A percentile compares a stretch with the other conserved stretches of the same genome.
Evolutionary conservation across 129 eudicot genomes (phyloP).

Genomic region (Lactuca saligna): DNA sequence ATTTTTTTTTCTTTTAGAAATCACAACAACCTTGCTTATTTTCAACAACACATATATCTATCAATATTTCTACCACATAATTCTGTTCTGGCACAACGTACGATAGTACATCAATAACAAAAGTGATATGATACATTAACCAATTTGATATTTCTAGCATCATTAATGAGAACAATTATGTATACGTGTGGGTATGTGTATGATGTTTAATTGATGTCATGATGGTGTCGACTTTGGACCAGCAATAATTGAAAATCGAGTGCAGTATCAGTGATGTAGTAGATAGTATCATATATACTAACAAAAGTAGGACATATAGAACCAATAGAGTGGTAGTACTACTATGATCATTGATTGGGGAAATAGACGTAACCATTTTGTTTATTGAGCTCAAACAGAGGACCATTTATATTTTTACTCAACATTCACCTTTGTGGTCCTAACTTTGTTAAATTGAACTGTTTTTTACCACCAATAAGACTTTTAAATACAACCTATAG

Average conservation of each 20-base stretch:
- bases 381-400: slow-evolving; percentile 26
- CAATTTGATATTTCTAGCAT: background rate
- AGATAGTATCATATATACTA: slow-evolving; percentile 9
- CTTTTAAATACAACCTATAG: too few relatives aligned
- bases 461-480: background rate
- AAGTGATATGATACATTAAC: background rate
- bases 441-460: background rate
- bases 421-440: slow-evolving; percentile 21
- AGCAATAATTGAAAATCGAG: slow-evolving; percentile 34
- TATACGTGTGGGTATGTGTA: slow-evolving; percentile 1
- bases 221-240: slow-evolving; percentile 18
- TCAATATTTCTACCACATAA: too few relatives aligned
- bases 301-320: slow-evolving; percentile 30
- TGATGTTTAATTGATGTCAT: background rate
- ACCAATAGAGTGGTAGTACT: slow-evolving; percentile 33
- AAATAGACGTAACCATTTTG: slow-evolving; percentile 29
- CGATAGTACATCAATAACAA: too few relatives aligned
- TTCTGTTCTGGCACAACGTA: too few relatives aligned
- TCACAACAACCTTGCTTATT: too few relatives aligned
- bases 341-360: slow-evolving; percentile 27
- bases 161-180: background rate
- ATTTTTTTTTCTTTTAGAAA: too few relatives aligned
- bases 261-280: background rate
- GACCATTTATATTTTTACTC: slow-evolving; percentile 20
- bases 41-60: too few relatives aligned